Conservation (phyloP, 2,329 filamentous ascomycete species). For the Penicillium sp. region DNA sequence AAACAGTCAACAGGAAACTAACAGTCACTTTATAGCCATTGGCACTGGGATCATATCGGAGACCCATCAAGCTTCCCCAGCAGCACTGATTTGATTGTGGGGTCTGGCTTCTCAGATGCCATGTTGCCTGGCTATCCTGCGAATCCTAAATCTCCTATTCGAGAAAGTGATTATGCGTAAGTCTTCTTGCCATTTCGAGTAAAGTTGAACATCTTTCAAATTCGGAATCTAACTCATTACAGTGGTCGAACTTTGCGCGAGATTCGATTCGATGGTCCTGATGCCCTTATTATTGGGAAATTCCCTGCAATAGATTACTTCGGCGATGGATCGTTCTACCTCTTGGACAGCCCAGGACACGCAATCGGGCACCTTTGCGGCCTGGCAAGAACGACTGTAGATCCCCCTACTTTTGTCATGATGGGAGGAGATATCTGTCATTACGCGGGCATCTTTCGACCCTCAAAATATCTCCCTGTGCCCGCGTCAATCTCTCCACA, state of each 20-base stretch:
- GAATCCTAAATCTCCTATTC: constrained; percentile 20
- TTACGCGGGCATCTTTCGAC: constrained; percentile 29
- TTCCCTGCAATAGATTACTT: constrained; percentile 51
- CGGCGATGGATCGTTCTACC: constrained; percentile 56
- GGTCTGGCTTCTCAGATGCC: not conserved
- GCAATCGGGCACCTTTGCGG: constrained; percentile 21
- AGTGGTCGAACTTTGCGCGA: constrained; percentile 18
- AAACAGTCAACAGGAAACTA: not conserved
- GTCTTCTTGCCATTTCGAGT: not conserved
- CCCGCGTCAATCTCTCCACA: constrained; percentile 10
- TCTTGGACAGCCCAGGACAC: constrained; percentile 41
- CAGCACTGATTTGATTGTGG: constrained; percentile 9
- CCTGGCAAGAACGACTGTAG: constrained; percentile 20
- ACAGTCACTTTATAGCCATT: constrained; percentile 13
- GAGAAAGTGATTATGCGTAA: constrained; percentile 12
- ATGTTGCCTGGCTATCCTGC: constrained; percentile 18
- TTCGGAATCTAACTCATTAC: not conserved
- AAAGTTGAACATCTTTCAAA: not conserved
- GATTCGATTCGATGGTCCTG: constrained; percentile 11
- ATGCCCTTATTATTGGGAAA: constrained; percentile 26
- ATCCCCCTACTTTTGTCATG: constrained; percentile 21
- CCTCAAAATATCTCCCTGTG: constrained; percentile 28
- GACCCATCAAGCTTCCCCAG: constrained; percentile 26
- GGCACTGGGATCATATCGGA: constrained; percentile 32
- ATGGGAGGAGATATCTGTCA: constrained; percentile 31